A percentile compares a stretch with the other conserved stretches of the same genome.
Conservation (phyloP, 2,329 filamentous ascomycete species). For the Furcasterigmium furcatum region DNA sequence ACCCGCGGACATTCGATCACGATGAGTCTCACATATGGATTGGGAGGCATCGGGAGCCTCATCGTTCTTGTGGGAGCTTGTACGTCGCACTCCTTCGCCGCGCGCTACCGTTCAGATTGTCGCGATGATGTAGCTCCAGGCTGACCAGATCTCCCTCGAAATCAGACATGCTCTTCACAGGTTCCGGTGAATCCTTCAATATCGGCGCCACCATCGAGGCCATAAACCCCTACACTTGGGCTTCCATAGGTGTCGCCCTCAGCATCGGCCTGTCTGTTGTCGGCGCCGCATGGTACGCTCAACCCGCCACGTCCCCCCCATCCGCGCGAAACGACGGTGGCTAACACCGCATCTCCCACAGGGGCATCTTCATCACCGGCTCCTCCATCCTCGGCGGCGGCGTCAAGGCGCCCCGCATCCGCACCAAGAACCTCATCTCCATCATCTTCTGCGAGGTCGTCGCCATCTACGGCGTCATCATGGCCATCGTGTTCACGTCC, state of each 20-base stretch:
- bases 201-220: conserved; percentile 93
- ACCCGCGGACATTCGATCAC: conserved; percentile 22
- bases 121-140: conserved; percentile 2
- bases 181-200: conserved; percentile 94
- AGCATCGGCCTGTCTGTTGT: conserved; percentile 97
- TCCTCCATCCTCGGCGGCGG: conserved; percentile 96
- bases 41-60: conserved; percentile 65
- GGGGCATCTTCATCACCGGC: conserved; percentile 98
- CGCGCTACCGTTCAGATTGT: neutral
- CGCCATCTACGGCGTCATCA: conserved; percentile 99
- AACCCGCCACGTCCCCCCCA: neutral
- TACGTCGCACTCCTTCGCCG: conserved; percentile 47
- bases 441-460: conserved; percentile 99
- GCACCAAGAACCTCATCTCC: conserved; percentile 98
- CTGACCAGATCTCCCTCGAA: conserved; percentile 13
- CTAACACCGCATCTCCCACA: conserved; percentile 30
- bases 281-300: conserved; percentile 86
- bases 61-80: conserved; percentile 74
- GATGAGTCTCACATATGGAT: conserved; percentile 73
- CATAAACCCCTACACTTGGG: conserved; percentile 93
- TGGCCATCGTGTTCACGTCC: conserved; percentile 96
- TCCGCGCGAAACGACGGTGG: conserved; percentile 5
- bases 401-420: conserved; percentile 94
- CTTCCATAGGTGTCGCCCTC: conserved; percentile 81
- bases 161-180: conserved; percentile 97